phyloP scores from a whole-genome alignment of 139 green algal genomes.

The Desmodesmus armatus region DNA sequence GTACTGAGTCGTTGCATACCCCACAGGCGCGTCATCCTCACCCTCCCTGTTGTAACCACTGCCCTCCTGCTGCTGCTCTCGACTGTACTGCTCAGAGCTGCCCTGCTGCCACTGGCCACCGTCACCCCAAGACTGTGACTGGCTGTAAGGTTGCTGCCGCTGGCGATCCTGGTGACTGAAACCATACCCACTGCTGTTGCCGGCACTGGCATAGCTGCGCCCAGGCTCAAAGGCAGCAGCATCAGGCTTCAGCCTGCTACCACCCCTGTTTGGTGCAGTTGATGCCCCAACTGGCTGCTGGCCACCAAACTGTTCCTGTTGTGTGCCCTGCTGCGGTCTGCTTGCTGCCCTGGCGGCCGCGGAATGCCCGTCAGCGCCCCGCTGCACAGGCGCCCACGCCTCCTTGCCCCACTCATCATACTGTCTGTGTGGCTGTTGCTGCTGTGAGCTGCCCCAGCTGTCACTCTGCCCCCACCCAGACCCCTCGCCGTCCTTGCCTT shows the following conservation, averaged over 20 bases:
- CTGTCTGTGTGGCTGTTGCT: conserved; percentile 8
- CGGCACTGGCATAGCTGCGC: not conserved
- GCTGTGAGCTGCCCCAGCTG: not conserved
- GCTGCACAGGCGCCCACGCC: conserved; percentile 20
- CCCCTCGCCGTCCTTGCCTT: too few relatives aligned
- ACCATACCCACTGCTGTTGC: not conserved
- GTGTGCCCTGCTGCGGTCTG: too few relatives aligned
- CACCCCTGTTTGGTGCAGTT: not conserved
- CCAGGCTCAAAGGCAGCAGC: conserved; percentile 21
- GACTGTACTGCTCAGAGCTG: too few relatives aligned
- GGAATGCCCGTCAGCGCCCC: too few relatives aligned
- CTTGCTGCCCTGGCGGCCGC: too few relatives aligned
- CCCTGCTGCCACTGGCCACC: not conserved
- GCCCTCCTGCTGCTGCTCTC: too few relatives aligned
- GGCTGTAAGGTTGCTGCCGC: conserved; percentile 17
- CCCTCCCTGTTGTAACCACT: not conserved
- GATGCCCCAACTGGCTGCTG: not conserved
- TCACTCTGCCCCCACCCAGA: too few relatives aligned
- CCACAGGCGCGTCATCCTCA: not conserved
- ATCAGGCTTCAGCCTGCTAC: conserved; percentile 26
- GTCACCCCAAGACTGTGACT: not conserved
- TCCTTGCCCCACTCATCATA: conserved; percentile 1
- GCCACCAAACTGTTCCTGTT: not conserved
- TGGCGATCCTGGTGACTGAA: not conserved
- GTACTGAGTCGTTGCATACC: not conserved